Base-by-base conservation (phyloP, 495 filamentous ascomycete species). In the Staphylotrichum tortipilum region DNA sequence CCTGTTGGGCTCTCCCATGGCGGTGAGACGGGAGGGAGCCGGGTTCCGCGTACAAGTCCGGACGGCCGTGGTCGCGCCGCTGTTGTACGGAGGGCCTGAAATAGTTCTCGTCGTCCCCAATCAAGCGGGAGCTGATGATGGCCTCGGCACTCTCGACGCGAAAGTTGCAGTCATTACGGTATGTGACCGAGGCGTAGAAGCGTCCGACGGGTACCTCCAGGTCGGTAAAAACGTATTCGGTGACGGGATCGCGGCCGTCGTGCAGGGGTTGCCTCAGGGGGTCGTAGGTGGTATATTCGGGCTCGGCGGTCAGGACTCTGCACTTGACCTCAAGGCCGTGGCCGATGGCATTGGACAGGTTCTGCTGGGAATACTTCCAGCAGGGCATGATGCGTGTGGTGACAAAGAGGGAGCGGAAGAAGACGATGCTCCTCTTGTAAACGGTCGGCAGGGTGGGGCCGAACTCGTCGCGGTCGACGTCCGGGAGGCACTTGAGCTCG, bases 351-450 rank as follows among this genome's bases (percentile, higher is more conserved):
- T 86, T 91, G 8, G 79, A 77, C 49, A 85, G 71, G 38, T 80
- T 79, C 51, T 74, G 70, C 59, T 85, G 86, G 24, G 82, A 77
- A 54, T 94, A 84, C 70, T 85, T 94, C 85, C 85, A 94, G 21
- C 87, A 84, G 18, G 94, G 94, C 55, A 95, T 66, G 48, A 95
- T 77, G 56, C 85, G 86, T 22, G 86, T 79, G 44, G 83, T 85
- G 12, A 88, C 76, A 66, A 88, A 96, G n/a, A 98, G 75, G 8
- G 89, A 89, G 50, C 94, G 79, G 68, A 97, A 96, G 53, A 97
- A 78, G 47, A 97, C 84, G 52, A 98, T 92, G 57, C 82, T 84
- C 69, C 91, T 89, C 71, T 97, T 98, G 73, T 98, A 98, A 50
- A 92, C 82, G 19, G 87, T 91, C 4, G 92, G 89, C 40, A 96